These are phyloP conservation scores for Cladophialophora chaetospira DNA, from an alignment of 2,329 filamentous ascomycete species.

Conservation along the genomic window DNA sequence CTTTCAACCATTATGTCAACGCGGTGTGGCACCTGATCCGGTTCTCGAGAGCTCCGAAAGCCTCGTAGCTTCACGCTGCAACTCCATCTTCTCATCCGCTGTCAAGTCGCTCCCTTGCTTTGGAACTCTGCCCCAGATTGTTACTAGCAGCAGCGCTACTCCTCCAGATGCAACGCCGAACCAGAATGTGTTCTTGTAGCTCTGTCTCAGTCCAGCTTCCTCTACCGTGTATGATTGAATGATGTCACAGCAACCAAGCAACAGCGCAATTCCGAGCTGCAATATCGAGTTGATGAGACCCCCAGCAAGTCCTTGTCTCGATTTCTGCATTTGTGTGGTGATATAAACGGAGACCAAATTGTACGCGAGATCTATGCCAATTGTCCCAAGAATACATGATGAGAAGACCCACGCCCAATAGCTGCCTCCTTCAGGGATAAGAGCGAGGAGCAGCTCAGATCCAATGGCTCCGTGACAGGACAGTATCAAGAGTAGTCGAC, in stretches of 20 bases:
- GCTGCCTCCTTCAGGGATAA: slow-evolving; percentile 58
- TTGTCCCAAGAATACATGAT: slow-evolving; percentile 60
- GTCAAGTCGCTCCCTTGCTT: slow-evolving; percentile 61
- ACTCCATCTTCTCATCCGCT: slow-evolving; percentile 54
- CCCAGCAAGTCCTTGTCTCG: slow-evolving; percentile 70
- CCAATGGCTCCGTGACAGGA: slow-evolving; percentile 62
- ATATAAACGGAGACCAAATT: slow-evolving; percentile 77
- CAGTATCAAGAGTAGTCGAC: slow-evolving; percentile 63
- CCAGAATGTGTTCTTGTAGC: slow-evolving; percentile 61
- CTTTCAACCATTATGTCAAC: background rate
- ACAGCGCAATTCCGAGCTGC: slow-evolving; percentile 71
- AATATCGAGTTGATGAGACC: slow-evolving; percentile 70
- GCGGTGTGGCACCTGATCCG: background rate
- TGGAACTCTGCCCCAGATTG: slow-evolving; percentile 56
- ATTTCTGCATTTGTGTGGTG: slow-evolving; percentile 67
- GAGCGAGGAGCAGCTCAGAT: slow-evolving; percentile 63
- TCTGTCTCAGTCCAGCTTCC: slow-evolving; percentile 46
- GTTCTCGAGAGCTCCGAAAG: slow-evolving; percentile 6
- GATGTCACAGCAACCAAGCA: slow-evolving; percentile 71
- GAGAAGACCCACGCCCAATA: slow-evolving; percentile 78
- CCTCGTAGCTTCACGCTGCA: slow-evolving; percentile 30
- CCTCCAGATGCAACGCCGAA: slow-evolving; percentile 61
- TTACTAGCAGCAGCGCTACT: slow-evolving; percentile 55
- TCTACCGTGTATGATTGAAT: slow-evolving; percentile 51
- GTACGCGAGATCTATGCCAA: slow-evolving; percentile 75